Evolutionary conservation across 169 alveolate species (phyloP).

Genomic region (Cyclospora cayetanensis): DNA sequence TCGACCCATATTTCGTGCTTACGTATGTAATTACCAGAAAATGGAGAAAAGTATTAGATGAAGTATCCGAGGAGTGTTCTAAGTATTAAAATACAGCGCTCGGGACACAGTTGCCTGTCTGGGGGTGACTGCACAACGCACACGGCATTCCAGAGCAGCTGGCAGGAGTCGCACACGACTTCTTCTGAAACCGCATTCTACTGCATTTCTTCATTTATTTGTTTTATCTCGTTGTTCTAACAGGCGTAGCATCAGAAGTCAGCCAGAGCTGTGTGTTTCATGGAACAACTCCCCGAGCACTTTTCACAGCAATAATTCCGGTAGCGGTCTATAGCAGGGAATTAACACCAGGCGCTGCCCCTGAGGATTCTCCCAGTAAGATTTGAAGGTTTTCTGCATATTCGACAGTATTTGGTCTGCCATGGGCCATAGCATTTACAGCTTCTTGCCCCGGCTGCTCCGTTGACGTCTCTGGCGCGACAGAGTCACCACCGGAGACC

Average conservation of each 20-base stretch:
- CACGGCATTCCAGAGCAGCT: too few species aligned
- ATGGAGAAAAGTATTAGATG: too few species aligned
- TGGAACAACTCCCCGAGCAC: not conserved
- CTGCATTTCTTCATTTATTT: not conserved
- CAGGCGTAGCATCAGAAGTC: not conserved
- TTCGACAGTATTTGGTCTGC: too few species aligned
- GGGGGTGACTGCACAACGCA: not conserved
- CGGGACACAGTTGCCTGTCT: not conserved
- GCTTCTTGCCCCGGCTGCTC: too few species aligned
- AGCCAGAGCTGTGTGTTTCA: not conserved
- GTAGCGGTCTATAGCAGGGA: not conserved
- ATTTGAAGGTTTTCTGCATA: too few species aligned
- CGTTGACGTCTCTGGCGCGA: slow-evolving; percentile 52
- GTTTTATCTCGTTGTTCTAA: not conserved
- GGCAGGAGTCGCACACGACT: not conserved
- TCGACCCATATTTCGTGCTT: too few species aligned
- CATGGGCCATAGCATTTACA: too few species aligned
- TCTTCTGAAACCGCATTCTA: not conserved
- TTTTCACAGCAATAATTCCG: not conserved
- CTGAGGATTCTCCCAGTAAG: not conserved
- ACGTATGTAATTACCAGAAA: too few species aligned
- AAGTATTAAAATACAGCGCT: too few species aligned
- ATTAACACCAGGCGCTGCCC: not conserved
- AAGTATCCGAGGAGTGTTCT: too few species aligned
- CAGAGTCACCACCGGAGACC: slow-evolving; percentile 40